Evolutionary conservation across 2,329 filamentous ascomycete genomes (phyloP).

Genomic region (Graphiopsis chlorocephala): DNA sequence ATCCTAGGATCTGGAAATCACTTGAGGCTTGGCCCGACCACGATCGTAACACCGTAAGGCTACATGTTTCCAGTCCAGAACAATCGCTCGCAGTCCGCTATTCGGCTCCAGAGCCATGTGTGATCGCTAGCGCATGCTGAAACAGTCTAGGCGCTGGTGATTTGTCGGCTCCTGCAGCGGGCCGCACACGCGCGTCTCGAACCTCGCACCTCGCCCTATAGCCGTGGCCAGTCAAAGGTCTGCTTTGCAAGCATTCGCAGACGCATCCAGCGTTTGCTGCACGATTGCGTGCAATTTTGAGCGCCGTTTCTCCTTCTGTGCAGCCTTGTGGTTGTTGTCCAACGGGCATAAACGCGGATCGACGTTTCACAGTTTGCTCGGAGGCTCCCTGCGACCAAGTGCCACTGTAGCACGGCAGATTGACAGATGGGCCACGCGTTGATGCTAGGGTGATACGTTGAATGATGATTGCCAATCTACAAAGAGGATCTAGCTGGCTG

Average conservation of each 20-base stretch:
- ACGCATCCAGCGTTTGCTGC: constrained; percentile 1
- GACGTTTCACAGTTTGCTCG: background rate
- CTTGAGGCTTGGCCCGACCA: background rate
- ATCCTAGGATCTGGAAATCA: background rate
- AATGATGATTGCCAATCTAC: background rate
- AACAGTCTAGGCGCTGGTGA: constrained; percentile 6
- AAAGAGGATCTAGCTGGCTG: background rate
- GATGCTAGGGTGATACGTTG: background rate
- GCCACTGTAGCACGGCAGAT: background rate
- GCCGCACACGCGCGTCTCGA: constrained; percentile 9
- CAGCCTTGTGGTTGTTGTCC: background rate
- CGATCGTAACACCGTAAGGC: background rate
- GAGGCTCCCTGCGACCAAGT: background rate
- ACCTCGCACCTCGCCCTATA: background rate
- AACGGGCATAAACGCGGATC: background rate
- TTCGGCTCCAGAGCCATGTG: background rate
- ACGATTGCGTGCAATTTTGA: background rate
- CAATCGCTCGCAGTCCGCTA: background rate
- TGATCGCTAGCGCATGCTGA: background rate
- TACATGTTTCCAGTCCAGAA: background rate
- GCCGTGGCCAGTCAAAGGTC: background rate
- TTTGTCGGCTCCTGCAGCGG: background rate
- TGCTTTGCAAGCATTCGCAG: background rate
- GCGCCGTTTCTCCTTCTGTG: background rate
- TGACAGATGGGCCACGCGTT: constrained; percentile 6